Evolutionary conservation across 495 filamentous ascomycete genomes (phyloP).

Genomic region (Hypoxylon intermedium): DNA sequence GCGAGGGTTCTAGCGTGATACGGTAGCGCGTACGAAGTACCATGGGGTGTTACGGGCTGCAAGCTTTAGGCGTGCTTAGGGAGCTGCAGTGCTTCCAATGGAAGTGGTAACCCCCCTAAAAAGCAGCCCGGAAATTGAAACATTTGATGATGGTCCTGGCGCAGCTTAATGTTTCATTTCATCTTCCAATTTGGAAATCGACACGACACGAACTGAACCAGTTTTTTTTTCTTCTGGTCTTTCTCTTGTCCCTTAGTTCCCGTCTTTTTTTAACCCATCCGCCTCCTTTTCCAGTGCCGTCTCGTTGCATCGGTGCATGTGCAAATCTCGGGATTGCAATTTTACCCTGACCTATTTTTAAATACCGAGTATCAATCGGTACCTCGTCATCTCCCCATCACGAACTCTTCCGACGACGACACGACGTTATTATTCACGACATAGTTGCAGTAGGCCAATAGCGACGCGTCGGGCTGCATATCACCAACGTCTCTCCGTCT

Average conservation of each 20-base stretch:
- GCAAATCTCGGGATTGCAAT: constrained; percentile 34
- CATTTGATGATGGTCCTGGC: constrained; percentile 25
- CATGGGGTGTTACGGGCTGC: not conserved
- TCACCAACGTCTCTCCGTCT: constrained; percentile 16
- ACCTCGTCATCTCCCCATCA: not conserved
- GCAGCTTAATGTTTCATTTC: constrained; percentile 37
- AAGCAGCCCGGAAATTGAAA: constrained; percentile 28
- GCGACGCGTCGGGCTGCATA: constrained; percentile 17
- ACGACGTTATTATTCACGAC: not conserved
- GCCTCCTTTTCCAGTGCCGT: constrained; percentile 1
- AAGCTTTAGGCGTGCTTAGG: constrained; percentile 3
- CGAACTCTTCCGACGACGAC: constrained; percentile 2
- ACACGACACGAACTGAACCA: constrained; percentile 17
- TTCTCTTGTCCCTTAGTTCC: constrained; percentile 25
- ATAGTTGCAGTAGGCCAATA: constrained; percentile 14
- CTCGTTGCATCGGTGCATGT: constrained; percentile 19
- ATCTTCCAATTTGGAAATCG: constrained; percentile 33
- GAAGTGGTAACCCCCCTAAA: not conserved
- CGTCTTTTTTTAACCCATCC: constrained; percentile 15
- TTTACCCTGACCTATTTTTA: constrained; percentile 29
- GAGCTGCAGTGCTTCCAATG: not conserved
- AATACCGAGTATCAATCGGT: constrained; percentile 9
- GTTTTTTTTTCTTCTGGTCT: constrained; percentile 19
- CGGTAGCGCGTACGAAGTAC: not conserved
- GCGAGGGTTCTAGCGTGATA: constrained; percentile 14